A percentile compares a stretch with the other conserved stretches of the same genome.
Evolutionary conservation across 2,329 filamentous ascomycete species (phyloP).

Genomic region (Neofusicoccum laricinum): DNA sequence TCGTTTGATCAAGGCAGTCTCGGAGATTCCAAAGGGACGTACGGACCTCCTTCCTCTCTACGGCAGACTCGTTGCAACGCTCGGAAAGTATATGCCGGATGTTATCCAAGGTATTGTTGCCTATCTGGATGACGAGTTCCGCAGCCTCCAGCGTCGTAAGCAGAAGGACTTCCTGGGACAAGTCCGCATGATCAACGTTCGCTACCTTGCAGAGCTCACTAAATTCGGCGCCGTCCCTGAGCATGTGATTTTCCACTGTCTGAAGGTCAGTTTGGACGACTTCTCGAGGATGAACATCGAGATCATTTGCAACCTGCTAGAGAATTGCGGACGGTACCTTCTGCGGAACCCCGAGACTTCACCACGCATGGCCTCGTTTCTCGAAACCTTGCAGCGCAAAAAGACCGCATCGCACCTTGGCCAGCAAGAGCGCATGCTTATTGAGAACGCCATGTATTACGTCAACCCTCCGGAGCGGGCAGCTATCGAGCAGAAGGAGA

Average conservation of each 20-base stretch:
- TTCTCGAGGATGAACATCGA: conserved; percentile 99
- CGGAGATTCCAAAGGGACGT: conserved; percentile 91
- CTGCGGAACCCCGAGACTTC: conserved; percentile 89
- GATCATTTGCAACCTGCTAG: conserved; percentile 91
- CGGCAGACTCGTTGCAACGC: conserved; percentile 86
- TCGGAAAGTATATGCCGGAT: conserved; percentile 91
- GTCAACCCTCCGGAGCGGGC: conserved; percentile 92
- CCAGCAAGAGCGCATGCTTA: conserved; percentile 94
- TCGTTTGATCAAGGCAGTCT: conserved; percentile 84
- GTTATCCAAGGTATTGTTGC: conserved; percentile 88
- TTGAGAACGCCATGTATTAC: conserved; percentile 97
- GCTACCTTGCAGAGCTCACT: conserved; percentile 95
- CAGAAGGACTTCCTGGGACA: conserved; percentile 97
- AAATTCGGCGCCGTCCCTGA: conserved; percentile 98
- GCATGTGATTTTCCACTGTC: conserved; percentile 97
- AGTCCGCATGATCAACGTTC: conserved; percentile 88
- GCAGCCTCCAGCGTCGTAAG: conserved; percentile 92
- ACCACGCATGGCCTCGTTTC: conserved; percentile 87
- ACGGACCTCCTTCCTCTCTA: conserved; percentile 88
- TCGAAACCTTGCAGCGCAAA: conserved; percentile 93
- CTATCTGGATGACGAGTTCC: conserved; percentile 93
- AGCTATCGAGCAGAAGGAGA: conserved; percentile 94
- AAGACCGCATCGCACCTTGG: conserved; percentile 94
- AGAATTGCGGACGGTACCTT: conserved; percentile 94
- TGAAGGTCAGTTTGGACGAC: conserved; percentile 95